Evolutionary conservation across 257 asterid genomes (phyloP).

Genomic region (Cinchona pubescens): DNA sequence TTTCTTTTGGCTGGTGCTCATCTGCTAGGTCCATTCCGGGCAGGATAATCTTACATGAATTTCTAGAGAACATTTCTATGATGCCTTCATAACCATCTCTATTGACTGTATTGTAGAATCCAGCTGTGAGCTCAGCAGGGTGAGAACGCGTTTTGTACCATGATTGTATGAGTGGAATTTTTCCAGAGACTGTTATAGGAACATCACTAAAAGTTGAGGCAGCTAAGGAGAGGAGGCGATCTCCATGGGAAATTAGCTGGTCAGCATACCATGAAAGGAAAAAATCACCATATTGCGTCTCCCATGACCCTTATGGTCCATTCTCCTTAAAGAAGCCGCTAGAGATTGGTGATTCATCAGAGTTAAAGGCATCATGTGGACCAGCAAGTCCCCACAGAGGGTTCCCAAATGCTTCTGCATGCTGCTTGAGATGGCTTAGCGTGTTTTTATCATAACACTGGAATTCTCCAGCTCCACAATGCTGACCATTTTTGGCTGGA

Average conservation of each 20-base stretch:
- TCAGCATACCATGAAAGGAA: conserved; percentile 79
- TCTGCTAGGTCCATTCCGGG: conserved; percentile 72
- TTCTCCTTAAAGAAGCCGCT: conserved; percentile 61
- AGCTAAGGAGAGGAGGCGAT: conserved; percentile 60
- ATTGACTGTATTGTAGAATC: conserved; percentile 58
- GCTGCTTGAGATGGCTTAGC: conserved; percentile 58
- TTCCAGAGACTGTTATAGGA: conserved; percentile 51
- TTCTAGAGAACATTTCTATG: conserved; percentile 44
- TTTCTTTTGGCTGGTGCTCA: conserved; percentile 34
- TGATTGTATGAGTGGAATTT: conserved; percentile 49
- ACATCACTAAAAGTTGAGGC: conserved; percentile 48
- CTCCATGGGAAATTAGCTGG: conserved; percentile 62
- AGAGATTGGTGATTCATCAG: conserved; percentile 40
- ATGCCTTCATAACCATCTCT: conserved; percentile 67
- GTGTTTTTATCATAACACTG: conserved; percentile 72
- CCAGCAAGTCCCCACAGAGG: conserved; percentile 88
- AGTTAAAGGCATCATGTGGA: conserved; percentile 67
- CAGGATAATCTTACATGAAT: conserved; percentile 51
- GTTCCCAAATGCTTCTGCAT: conserved; percentile 49
- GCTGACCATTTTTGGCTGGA: conserved; percentile 21
- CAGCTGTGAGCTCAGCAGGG: conserved; percentile 72
- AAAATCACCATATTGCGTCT: conserved; percentile 67
- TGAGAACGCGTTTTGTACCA: conserved; percentile 65
- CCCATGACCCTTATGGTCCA: conserved; percentile 88
- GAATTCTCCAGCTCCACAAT: conserved; percentile 71